phyloP scores from a whole-genome alignment of 495 filamentous ascomycete genomes.

The Cudoniella acicularis region DNA sequence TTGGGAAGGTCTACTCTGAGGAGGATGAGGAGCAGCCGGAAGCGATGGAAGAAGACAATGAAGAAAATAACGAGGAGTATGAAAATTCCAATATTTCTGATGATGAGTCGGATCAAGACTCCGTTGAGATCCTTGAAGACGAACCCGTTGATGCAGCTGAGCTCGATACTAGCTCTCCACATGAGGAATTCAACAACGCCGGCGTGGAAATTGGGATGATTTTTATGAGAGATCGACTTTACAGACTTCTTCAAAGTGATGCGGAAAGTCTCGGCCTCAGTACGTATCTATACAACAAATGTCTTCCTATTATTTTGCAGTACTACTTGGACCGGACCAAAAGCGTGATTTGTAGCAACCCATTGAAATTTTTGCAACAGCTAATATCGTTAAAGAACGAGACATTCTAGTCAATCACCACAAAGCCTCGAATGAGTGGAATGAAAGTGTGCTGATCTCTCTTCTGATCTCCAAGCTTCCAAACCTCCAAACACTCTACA shows the following conservation, averaged over 20 bases:
- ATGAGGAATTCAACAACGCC: neutral
- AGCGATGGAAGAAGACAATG: neutral
- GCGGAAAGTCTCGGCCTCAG: neutral
- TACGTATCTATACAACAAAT: neutral
- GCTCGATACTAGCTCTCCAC: neutral
- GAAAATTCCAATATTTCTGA: neutral
- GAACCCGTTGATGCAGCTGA: neutral
- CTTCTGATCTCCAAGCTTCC: neutral
- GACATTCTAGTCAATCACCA: neutral
- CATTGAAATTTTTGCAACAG: no score
- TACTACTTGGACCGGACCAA: neutral
- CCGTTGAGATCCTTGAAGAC: neutral
- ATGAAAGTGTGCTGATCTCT: neutral
- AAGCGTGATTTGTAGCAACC: neutral
- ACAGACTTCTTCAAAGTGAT: neutral
- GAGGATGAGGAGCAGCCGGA: neutral
- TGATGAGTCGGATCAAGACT: neutral
- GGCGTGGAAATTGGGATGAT: neutral
- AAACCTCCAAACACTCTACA: slow-evolving; percentile 1
- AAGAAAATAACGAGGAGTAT: neutral
- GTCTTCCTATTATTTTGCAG: neutral
- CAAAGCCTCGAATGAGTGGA: neutral
- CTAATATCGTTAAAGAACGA: neutral
- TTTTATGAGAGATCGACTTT: neutral
- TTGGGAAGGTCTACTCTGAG: neutral